phyloP scores from a whole-genome alignment of 2,329 filamentous ascomycete species.

The Cytospora mali region DNA sequence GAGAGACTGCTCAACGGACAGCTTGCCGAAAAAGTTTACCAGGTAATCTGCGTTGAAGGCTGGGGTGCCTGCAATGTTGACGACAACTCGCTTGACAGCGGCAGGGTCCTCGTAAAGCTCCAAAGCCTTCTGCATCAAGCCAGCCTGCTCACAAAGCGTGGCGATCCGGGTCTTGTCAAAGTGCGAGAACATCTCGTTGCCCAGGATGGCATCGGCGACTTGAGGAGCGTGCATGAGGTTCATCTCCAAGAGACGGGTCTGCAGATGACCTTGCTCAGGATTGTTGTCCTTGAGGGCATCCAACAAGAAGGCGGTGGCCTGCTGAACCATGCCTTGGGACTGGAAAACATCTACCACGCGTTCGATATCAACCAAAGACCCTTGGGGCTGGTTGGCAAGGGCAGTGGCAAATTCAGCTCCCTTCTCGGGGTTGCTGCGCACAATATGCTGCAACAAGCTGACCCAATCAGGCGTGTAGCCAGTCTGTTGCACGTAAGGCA shows the following conservation, averaged over 20 bases:
- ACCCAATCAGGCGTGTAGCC: conserved; percentile 97
- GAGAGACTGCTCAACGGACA: conserved; percentile 92
- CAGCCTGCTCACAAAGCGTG: conserved; percentile 88
- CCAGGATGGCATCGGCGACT: conserved; percentile 95
- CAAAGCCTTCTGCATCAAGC: conserved; percentile 81
- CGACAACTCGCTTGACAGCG: conserved; percentile 85
- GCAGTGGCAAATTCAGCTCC: conserved; percentile 92
- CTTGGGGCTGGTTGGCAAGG: conserved; percentile 85
- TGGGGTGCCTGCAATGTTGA: conserved; percentile 79
- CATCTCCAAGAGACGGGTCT: conserved; percentile 96
- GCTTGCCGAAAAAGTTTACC: conserved; percentile 86
- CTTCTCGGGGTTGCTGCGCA: conserved; percentile 89
- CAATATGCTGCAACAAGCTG: conserved; percentile 86
- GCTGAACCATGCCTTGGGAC: conserved; percentile 95
- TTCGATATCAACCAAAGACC: conserved; percentile 86
- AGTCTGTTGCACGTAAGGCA: conserved; percentile 82
- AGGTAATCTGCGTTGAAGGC: conserved; percentile 92
- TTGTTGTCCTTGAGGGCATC: conserved; percentile 95
- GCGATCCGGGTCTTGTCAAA: conserved; percentile 92
- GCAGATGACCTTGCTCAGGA: conserved; percentile 88
- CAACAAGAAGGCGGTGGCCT: conserved; percentile 95
- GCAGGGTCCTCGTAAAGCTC: conserved; percentile 94
- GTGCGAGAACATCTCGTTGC: conserved; percentile 98
- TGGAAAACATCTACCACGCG: conserved; percentile 98
- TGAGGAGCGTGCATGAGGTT: conserved; percentile 95